Percentiles rank a stretch among this genome's conserved stretches.
These are phyloP conservation scores for Leccinum ponderosum DNA, from an alignment of 1,284 basidiomycete genomes.

Conservation along the genomic window DNA sequence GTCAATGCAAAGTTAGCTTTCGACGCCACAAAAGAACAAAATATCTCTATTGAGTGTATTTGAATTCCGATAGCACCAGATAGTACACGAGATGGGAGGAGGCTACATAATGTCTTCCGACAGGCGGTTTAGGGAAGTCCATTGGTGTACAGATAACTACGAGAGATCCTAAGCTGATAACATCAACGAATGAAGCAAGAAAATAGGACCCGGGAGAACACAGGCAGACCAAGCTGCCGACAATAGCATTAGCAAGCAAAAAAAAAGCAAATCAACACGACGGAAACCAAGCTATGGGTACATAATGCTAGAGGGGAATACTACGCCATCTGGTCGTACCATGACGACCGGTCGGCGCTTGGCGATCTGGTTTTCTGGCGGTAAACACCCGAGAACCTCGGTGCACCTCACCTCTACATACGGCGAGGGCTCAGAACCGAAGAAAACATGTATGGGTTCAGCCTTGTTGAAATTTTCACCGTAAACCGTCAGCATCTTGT, in stretches of 20 bases:
- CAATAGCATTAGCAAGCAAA: slow-evolving; percentile 27
- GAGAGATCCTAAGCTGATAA: slow-evolving; percentile 33
- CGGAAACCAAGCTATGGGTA: slow-evolving; percentile 61
- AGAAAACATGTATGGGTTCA: slow-evolving; percentile 81
- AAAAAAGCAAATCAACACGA: slow-evolving; percentile 11
- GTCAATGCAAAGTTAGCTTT: background rate
- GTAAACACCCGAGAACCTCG: slow-evolving; percentile 80
- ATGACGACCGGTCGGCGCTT: slow-evolving; percentile 82
- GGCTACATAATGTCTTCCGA: slow-evolving; percentile 35
- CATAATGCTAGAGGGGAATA: slow-evolving; percentile 86
- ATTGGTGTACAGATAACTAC: slow-evolving; percentile 36
- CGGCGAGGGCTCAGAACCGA: slow-evolving; percentile 83
- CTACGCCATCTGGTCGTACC: slow-evolving; percentile 86
- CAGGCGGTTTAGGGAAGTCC: slow-evolving; percentile 24
- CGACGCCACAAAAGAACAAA: slow-evolving; percentile 8
- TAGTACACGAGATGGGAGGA: slow-evolving; percentile 27
- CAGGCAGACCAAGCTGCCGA: slow-evolving; percentile 31
- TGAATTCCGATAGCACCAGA: slow-evolving; percentile 19
- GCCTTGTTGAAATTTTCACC: slow-evolving; percentile 88
- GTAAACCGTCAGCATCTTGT: slow-evolving; percentile 82
- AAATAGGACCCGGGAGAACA: slow-evolving; percentile 19
- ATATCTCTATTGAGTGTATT: slow-evolving; percentile 22
- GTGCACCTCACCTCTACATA: slow-evolving; percentile 88
- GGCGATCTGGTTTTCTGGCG: slow-evolving; percentile 60
- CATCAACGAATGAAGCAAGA: slow-evolving; percentile 14